Conservation (phyloP, 768 basidiomycete genomes). For the Lyophyllum semitale region DNA sequence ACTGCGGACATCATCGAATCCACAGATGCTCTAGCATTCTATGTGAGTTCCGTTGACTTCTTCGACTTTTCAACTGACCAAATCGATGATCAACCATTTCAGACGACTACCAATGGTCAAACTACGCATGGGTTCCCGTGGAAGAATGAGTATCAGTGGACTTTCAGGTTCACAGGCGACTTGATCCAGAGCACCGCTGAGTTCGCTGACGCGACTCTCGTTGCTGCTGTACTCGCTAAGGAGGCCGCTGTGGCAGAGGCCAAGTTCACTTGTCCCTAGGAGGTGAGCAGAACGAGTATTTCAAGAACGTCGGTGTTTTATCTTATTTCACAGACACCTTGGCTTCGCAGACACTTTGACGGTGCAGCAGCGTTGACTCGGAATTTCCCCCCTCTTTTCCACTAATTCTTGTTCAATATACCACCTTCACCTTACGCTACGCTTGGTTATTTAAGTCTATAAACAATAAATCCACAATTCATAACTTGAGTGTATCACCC, state of each 20-base stretch:
- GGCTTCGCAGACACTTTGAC: too few species aligned
- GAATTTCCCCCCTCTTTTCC: too few species aligned
- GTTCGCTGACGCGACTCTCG: constrained; percentile 14
- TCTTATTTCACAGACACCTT: too few species aligned
- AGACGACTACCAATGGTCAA: constrained; percentile 14
- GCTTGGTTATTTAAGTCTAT: too few species aligned
- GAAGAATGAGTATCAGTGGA: constrained; percentile 18
- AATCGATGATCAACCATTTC: neutral
- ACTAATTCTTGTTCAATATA: too few species aligned
- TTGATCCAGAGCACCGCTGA: constrained; percentile 13
- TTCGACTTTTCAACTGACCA: neutral
- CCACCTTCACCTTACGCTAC: too few species aligned
- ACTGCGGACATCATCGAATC: constrained; percentile 12
- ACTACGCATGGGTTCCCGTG: constrained; percentile 14
- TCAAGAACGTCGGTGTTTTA: too few species aligned
- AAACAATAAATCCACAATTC: too few species aligned
- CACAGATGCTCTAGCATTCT: constrained; percentile 8
- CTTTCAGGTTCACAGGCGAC: constrained; percentile 12
- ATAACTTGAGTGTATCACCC: too few species aligned
- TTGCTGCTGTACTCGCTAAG: neutral
- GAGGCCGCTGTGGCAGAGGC: constrained; percentile 12
- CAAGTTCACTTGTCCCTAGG: neutral
- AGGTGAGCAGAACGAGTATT: too few species aligned
- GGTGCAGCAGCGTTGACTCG: too few species aligned
- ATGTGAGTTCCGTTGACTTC: too few species aligned